A percentile compares a stretch with the other conserved stretches of the same genome.
phyloP scores from a whole-genome alignment of 768 basidiomycete species.

The Rhizopogon salebrosus region DNA sequence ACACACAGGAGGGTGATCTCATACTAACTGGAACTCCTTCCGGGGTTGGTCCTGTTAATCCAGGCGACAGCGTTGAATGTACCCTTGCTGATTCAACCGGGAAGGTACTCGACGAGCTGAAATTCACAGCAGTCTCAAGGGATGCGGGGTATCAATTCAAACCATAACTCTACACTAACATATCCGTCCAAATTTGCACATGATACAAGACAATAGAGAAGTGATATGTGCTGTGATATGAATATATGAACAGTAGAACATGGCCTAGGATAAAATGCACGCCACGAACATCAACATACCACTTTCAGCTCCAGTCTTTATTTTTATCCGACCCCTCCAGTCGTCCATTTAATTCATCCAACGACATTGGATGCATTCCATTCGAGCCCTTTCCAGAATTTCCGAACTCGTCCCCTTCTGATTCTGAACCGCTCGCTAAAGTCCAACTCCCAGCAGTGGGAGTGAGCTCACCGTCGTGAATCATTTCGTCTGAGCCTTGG shows the following conservation, averaged over 20 bases:
- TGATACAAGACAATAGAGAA: not conserved
- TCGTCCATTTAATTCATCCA: conserved; percentile 19
- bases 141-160: conserved; percentile 64
- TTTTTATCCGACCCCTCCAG: conserved; percentile 10
- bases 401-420: conserved; percentile 26
- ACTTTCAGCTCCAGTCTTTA: conserved; percentile 8
- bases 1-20: conserved; percentile 78
- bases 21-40: conserved; percentile 89
- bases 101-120: conserved; percentile 53
- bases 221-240: not conserved
- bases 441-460: conserved; percentile 72
- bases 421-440: conserved; percentile 41
- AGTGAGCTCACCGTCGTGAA: conserved; percentile 42
- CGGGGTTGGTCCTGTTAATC: conserved; percentile 74
- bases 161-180: conserved; percentile 12
- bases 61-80: conserved; percentile 80
- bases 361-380: conserved; percentile 22
- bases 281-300: not conserved
- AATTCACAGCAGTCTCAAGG: conserved; percentile 62
- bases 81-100: conserved; percentile 51
- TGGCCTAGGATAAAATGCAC: not conserved
- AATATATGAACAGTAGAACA: conserved; percentile 1
- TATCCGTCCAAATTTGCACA: not conserved
- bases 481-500: conserved; percentile 39
- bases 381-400: conserved; percentile 5